A percentile compares a stretch with the other conserved stretches of the same genome.
These are phyloP conservation scores for Hemileia vastatrix DNA, from an alignment of 1,284 basidiomycete species.

Conservation along the genomic window DNA sequence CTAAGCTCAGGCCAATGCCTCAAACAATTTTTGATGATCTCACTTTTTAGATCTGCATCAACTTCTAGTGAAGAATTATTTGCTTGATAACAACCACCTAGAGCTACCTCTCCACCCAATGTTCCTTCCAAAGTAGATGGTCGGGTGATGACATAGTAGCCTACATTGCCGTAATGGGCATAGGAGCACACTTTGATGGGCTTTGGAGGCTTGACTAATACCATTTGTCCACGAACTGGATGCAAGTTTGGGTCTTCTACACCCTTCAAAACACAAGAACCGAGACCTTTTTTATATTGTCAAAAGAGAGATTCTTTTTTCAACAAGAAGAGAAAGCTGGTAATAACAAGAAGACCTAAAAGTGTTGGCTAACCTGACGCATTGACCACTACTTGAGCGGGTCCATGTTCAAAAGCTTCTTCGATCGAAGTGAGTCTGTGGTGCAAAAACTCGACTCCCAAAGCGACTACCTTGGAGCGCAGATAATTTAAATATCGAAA, in stretches of 20 bases:
- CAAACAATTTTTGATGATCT: slow-evolving; percentile 2
- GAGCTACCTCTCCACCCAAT: slow-evolving; percentile 4
- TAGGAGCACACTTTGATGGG: too few relatives aligned
- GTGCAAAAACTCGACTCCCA: slow-evolving; percentile 5
- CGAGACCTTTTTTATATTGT: too few relatives aligned
- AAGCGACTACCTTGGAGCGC: not conserved
- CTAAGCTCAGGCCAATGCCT: slow-evolving; percentile 9
- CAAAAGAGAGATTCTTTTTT: too few relatives aligned
- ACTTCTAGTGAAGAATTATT: not conserved
- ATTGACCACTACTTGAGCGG: slow-evolving; percentile 12
- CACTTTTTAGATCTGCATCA: not conserved
- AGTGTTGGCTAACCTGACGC: too few relatives aligned
- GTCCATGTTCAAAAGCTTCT: slow-evolving; percentile 6
- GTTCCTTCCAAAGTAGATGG: not conserved
- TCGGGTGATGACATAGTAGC: slow-evolving; percentile 10
- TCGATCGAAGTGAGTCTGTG: slow-evolving; percentile 8
- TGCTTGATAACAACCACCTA: slow-evolving; percentile 14
- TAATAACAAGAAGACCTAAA: too few relatives aligned
- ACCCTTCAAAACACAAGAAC: not conserved
- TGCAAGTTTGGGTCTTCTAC: slow-evolving; percentile 6
- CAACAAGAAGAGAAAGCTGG: too few relatives aligned
- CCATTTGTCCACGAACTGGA: slow-evolving; percentile 14
- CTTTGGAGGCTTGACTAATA: slow-evolving; percentile 3
- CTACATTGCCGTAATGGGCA: too few relatives aligned
- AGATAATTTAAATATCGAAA: slow-evolving; percentile 6